Conservation (phyloP, 352 stramenopile species). For the Globisporangium camurandrum region DNA sequence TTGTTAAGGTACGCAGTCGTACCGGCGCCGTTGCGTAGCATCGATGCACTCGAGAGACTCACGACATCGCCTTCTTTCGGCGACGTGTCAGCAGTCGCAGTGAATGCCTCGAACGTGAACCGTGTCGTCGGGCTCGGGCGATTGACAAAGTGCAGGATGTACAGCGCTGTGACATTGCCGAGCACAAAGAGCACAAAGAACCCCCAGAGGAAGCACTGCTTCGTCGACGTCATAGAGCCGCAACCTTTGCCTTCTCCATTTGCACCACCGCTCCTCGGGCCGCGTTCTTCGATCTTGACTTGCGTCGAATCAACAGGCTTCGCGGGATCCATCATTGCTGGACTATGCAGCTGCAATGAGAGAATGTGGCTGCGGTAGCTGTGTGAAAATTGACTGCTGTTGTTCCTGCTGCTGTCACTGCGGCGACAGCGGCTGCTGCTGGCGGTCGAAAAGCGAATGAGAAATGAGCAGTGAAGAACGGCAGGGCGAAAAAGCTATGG, state of each 20-base stretch:
- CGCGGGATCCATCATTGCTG: constrained; percentile 14
- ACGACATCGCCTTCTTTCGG: constrained; percentile 42
- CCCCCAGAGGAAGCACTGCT: constrained; percentile 15
- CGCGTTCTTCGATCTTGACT: constrained; percentile 30
- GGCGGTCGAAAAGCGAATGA: no score
- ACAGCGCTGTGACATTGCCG: constrained; percentile 77
- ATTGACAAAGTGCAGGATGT: constrained; percentile 76
- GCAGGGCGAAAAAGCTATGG: no score
- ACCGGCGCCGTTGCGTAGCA: constrained; percentile 47
- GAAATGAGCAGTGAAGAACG: no score
- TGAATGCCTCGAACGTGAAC: constrained; percentile 15
- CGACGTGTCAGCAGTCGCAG: constrained; percentile 3
- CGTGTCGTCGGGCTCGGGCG: constrained; percentile 24
- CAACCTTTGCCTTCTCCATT: neutral
- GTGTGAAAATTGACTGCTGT: neutral
- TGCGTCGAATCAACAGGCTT: constrained; percentile 38
- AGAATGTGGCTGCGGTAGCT: neutral
- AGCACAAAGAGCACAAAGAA: constrained; percentile 52
- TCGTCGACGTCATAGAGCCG: constrained; percentile 3
- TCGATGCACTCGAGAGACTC: constrained; percentile 40
- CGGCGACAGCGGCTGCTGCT: no score
- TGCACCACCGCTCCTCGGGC: neutral
- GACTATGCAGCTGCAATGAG: neutral
- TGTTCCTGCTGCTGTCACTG: no score
- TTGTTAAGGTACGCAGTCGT: constrained; percentile 64